phyloP scores from a whole-genome alignment of 371 early-diverging fungal genomes.

The Mucor irregularis region DNA sequence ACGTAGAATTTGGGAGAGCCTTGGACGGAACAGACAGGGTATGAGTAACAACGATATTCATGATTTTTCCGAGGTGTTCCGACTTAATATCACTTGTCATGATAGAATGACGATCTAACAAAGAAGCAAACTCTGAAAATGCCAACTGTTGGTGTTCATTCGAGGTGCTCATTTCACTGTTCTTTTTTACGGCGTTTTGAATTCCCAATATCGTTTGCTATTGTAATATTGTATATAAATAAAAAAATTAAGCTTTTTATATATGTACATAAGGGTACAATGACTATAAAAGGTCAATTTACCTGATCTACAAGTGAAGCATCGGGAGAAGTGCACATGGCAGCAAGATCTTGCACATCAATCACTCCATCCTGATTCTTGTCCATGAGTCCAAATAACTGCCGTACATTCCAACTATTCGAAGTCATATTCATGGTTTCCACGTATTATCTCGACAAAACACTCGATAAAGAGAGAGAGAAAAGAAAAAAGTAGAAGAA shows the following conservation, averaged over 20 bases:
- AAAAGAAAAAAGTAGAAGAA: too few species aligned
- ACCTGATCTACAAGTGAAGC: conserved; percentile 43
- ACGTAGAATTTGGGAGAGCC: conserved; percentile 4
- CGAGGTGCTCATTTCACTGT: background rate
- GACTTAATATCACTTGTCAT: conserved; percentile 29
- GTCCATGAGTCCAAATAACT: conserved; percentile 57
- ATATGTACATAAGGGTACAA: background rate
- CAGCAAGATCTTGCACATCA: conserved; percentile 53
- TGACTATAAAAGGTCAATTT: background rate
- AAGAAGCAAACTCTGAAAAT: conserved; percentile 34
- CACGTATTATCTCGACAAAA: too few species aligned
- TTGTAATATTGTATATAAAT: background rate
- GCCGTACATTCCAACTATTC: conserved; percentile 45
- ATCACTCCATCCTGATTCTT: conserved; percentile 61
- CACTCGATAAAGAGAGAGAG: too few species aligned
- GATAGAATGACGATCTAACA: conserved; percentile 34
- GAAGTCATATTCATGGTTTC: conserved; percentile 19
- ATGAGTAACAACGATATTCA: conserved; percentile 28
- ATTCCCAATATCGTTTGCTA: conserved; percentile 7
- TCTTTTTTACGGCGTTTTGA: background rate
- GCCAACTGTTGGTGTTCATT: conserved; percentile 8
- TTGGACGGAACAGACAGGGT: conserved; percentile 17
- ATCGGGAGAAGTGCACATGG: conserved; percentile 41
- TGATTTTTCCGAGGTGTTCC: conserved; percentile 40
- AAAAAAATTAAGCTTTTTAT: background rate